phyloP scores from a whole-genome alignment of 2,329 filamentous ascomycete genomes.

The Fusarium agapanthi region DNA sequence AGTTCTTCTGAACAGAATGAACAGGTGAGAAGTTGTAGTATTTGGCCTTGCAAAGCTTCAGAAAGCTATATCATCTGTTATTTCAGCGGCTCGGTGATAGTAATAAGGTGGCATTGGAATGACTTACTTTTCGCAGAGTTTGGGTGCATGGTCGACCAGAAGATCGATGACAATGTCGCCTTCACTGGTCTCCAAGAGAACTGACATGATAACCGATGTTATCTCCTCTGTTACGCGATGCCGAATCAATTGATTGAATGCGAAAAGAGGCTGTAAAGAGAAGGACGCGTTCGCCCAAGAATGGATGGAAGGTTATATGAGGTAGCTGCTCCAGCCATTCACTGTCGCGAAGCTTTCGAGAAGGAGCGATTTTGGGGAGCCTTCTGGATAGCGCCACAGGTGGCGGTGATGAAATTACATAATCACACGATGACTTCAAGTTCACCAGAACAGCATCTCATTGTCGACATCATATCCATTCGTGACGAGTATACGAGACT shows the following conservation, averaged over 20 bases:
- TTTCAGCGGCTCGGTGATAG: constrained; percentile 24
- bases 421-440: constrained; percentile 8
- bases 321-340: constrained; percentile 19
- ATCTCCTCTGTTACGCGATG: neutral
- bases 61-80: constrained; percentile 73
- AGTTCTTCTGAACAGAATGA: constrained; percentile 91
- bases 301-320: constrained; percentile 14
- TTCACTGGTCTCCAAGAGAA: constrained; percentile 89
- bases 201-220: constrained; percentile 72
- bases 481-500: neutral
- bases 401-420: neutral
- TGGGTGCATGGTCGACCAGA: constrained; percentile 86
- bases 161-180: constrained; percentile 97
- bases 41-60: constrained; percentile 98
- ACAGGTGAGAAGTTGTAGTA: constrained; percentile 98
- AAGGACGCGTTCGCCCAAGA: constrained; percentile 3
- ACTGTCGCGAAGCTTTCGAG: constrained; percentile 26
- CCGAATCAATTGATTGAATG: neutral
- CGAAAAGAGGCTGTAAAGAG: neutral
- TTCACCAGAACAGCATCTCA: neutral
- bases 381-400: neutral
- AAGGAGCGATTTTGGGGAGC: too few species aligned
- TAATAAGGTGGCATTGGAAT: neutral
- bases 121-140: constrained; percentile 94
- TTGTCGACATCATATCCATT: neutral